Evolutionary conservation across 352 stramenopile species (phyloP), one percentile per base, ranked within the genome.

Genomic region (Ophiocytium majus): DNA sequence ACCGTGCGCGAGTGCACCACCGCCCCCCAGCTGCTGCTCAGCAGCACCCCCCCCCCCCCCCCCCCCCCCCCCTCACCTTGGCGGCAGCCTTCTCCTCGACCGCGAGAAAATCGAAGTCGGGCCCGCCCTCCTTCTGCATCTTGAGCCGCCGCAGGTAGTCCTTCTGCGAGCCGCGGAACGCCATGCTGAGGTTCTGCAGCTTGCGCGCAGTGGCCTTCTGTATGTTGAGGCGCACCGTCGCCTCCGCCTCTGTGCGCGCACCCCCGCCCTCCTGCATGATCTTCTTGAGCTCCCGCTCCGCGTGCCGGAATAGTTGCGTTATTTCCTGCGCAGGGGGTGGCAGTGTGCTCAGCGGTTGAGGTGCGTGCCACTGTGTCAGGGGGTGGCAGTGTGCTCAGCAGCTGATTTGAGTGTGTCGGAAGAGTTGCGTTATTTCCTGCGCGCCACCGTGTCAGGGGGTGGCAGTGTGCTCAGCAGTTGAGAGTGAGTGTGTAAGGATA

Each of bases 121-220:
- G 63, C 36, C 83, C 81, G 50, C 84, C 84, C 80, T 88, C 93
- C 89, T 99, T 99, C 91, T 99, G 97, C 37, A 95, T 93, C 88
- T 98, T 98, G 5, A 99, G 93, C 83, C 95, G 94, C 31, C 91
- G 91, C 31, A 99, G 90, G 86, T 99, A 99, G 83, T 99, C 97
- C 78, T 98, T 98, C 88, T 99, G 97, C 37, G 94, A 96, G 89
- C 97, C 96, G 79, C 97, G 93, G 90, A 99, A 99, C 32, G 95
- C 92, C 1, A 95, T 93, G 34, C 94, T 98, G 23, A 99, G 91
- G 74, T 95, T 93, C 92, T 99, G 97, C 1, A 99, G 92, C 87
- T 98, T 95, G 80, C 96, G 98, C 10, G 97, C 97, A 31, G 99
- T 89, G 19, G 84, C 89, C 36, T 88, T 91, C 86, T 95, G 91